These are phyloP conservation scores for Cryoendolithus antarcticus DNA, from an alignment of 2,329 filamentous ascomycete genomes.

Conservation along the genomic window DNA sequence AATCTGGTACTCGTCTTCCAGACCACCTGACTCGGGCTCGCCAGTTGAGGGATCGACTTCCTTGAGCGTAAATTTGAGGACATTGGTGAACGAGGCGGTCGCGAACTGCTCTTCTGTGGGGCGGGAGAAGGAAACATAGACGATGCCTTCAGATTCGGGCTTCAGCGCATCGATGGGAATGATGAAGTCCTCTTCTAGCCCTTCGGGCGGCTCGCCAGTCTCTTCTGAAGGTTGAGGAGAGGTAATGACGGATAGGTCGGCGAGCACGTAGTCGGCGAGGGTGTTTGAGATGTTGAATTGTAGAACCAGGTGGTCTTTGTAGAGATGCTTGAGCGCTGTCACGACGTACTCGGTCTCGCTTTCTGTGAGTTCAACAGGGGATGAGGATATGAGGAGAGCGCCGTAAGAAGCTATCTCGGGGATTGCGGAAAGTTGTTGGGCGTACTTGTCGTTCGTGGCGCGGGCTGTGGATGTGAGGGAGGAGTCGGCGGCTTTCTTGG, in stretches of 20 bases:
- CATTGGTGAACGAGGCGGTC: constrained; percentile 72
- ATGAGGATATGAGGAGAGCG: constrained; percentile 79
- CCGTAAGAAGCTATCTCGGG: constrained; percentile 88
- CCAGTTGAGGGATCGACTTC: constrained; percentile 92
- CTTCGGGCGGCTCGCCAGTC: constrained; percentile 65
- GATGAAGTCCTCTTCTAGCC: constrained; percentile 74
- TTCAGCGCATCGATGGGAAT: constrained; percentile 72
- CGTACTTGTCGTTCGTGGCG: constrained; percentile 76
- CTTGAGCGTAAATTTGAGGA: constrained; percentile 94
- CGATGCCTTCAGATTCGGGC: constrained; percentile 78
- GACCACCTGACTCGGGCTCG: constrained; percentile 82
- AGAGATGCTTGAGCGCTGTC: constrained; percentile 85
- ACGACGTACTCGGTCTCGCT: constrained; percentile 97
- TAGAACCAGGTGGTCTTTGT: constrained; percentile 90
- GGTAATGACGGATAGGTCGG: constrained; percentile 78
- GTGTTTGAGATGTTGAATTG: constrained; percentile 99
- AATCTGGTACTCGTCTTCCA: constrained; percentile 96
- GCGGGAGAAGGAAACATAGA: constrained; percentile 93
- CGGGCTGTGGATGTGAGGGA: constrained; percentile 58
- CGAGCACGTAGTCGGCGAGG: constrained; percentile 74
- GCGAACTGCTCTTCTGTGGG: constrained; percentile 65
- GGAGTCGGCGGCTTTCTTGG: constrained; percentile 55
- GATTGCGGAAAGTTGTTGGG: constrained; percentile 74
- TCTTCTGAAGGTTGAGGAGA: constrained; percentile 74
- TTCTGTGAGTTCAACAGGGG: constrained; percentile 79